Percentiles rank a stretch among this genome's conserved stretches.
These are phyloP conservation scores for Microthyrium microscopicum DNA, from an alignment of 2,329 filamentous ascomycete genomes.

Conservation along the genomic window DNA sequence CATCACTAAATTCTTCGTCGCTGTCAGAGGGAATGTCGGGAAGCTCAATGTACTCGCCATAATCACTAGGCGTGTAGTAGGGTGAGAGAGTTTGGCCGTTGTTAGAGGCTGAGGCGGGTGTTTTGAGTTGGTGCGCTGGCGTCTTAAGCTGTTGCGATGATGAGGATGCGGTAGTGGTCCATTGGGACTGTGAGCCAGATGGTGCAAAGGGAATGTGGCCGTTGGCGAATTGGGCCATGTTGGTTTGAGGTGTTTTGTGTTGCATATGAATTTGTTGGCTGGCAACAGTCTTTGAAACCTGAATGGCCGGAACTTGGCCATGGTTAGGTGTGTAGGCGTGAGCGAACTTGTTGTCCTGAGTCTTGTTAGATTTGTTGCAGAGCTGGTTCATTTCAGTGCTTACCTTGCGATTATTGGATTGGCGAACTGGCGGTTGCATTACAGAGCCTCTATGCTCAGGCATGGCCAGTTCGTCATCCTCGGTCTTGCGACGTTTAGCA, in stretches of 20 bases:
- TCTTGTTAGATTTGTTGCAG: too few species aligned
- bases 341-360: constrained; percentile 48
- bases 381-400: constrained; percentile 15
- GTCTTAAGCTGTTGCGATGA: constrained; percentile 45
- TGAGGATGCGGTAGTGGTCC: constrained; percentile 6
- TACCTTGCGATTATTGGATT: constrained; percentile 60
- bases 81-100: too few species aligned
- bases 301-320: too few species aligned
- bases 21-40: constrained; percentile 93
- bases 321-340: constrained; percentile 45
- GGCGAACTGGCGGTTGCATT: constrained; percentile 72
- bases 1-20: constrained; percentile 62
- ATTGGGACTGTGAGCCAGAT: constrained; percentile 34
- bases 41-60: constrained; percentile 77
- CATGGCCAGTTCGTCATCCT: constrained; percentile 49
- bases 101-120: constrained; percentile 46
- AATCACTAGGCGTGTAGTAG: constrained; percentile 70
- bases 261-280: constrained; percentile 49
- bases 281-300: constrained; percentile 45
- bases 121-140: constrained; percentile 26
- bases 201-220: constrained; percentile 82
- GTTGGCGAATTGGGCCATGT: constrained; percentile 70
- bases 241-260: constrained; percentile 18
- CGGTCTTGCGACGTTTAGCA: constrained; percentile 63
- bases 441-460: constrained; percentile 45